Evolutionary conservation across 768 basidiomycete genomes (phyloP).

Genomic region (Suillus subaureus): DNA sequence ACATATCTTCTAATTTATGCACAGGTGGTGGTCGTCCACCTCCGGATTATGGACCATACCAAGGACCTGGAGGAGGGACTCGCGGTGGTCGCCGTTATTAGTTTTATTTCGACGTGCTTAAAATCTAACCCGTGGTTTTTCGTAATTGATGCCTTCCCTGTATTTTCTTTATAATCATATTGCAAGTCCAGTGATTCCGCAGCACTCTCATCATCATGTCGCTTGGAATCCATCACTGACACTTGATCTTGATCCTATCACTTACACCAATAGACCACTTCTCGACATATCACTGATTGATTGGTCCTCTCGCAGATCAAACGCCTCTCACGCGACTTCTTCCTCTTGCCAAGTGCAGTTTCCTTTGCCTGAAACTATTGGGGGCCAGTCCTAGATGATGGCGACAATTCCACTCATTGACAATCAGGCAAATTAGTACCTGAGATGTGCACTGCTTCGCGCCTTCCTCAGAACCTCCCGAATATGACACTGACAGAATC

Average conservation of each 20-base stretch:
- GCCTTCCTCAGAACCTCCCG: no score
- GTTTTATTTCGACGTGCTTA: slow-evolving; percentile 4
- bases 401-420: no score
- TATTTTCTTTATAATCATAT: slow-evolving; percentile 8
- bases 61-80: slow-evolving; percentile 58
- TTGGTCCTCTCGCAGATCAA: neutral
- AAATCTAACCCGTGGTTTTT: neutral
- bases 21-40: slow-evolving; percentile 67
- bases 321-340: neutral
- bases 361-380: no score
- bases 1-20: slow-evolving; percentile 13
- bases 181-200: slow-evolving; percentile 9
- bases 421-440: no score
- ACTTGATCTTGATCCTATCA: neutral
- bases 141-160: slow-evolving; percentile 5
- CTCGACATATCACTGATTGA: neutral
- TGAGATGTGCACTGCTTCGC: no score
- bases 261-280: neutral
- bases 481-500: no score
- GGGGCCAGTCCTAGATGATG: no score
- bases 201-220: neutral
- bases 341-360: no score
- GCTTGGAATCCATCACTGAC: neutral
- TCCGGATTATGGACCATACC: slow-evolving; percentile 86
- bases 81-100: slow-evolving; percentile 46